Evolutionary conservation across 345 rosid species (phyloP).

Genomic region (Geranium brycei): DNA sequence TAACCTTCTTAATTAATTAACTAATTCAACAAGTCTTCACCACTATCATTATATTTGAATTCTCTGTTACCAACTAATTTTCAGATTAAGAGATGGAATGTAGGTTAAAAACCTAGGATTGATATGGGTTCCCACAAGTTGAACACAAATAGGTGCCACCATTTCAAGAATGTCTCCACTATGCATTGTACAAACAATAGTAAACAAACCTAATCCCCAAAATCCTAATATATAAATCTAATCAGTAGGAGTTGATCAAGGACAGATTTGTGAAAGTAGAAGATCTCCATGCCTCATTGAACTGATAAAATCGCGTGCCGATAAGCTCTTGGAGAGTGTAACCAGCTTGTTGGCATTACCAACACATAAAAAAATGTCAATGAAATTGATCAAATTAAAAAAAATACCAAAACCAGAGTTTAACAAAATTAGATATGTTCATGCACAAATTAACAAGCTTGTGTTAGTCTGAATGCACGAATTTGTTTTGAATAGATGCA

Average conservation of each 20-base stretch:
- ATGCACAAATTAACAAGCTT: too few relatives aligned
- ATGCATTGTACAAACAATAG: constrained; percentile 4
- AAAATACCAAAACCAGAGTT: too few relatives aligned
- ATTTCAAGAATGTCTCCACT: constrained; percentile 11
- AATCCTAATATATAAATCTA: neutral
- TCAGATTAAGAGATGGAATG: neutral
- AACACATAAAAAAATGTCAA: neutral
- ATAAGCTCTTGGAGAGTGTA: neutral
- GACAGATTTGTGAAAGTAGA: neutral
- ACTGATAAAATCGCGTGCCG: neutral
- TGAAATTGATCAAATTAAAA: neutral
- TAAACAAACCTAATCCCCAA: constrained; percentile 7
- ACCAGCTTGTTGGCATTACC: neutral
- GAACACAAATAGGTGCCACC: constrained; percentile 3
- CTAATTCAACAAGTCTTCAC: too few relatives aligned
- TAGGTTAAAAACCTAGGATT: constrained; percentile 1
- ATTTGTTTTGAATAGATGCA: too few relatives aligned
- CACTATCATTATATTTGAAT: too few relatives aligned
- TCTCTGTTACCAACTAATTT: too few relatives aligned
- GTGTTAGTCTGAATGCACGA: too few relatives aligned
- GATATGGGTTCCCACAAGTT: neutral
- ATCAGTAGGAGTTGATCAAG: too few relatives aligned
- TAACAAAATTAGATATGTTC: too few relatives aligned
- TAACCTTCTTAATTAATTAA: too few relatives aligned
- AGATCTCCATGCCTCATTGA: neutral